Evolutionary conservation across 2,329 filamentous ascomycete genomes (phyloP).

Genomic region (Leptographium lundbergii): DNA sequence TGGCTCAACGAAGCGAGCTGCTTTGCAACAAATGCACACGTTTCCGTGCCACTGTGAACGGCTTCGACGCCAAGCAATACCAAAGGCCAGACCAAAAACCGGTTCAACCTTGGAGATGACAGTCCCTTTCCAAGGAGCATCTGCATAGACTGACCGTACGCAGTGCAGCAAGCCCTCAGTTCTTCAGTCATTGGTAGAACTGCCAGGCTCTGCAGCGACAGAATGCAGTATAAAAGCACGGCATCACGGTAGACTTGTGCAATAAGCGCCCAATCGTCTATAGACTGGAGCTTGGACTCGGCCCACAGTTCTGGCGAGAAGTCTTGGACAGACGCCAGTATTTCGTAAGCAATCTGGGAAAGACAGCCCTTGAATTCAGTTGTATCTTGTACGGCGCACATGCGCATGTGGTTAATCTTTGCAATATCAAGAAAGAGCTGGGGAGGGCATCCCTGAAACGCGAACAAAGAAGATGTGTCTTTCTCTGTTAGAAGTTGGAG

Average conservation of each 20-base stretch:
- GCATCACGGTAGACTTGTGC: too few species aligned
- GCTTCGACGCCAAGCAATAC: neutral
- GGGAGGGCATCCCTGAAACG: neutral
- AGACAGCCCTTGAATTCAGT: too few species aligned
- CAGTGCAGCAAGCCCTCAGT: neutral
- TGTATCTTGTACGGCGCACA: too few species aligned
- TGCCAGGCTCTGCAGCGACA: neutral
- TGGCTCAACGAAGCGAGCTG: neutral
- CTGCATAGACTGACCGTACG: neutral
- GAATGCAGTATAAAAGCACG: too few species aligned
- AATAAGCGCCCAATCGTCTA: too few species aligned
- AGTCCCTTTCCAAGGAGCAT: neutral
- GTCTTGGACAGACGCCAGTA: too few species aligned
- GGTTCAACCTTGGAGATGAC: neutral
- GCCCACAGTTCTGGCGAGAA: too few species aligned
- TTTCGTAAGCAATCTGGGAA: too few species aligned
- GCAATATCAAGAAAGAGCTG: neutral
- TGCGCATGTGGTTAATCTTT: too few species aligned
- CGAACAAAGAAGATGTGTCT: too few species aligned
- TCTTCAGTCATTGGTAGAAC: neutral
- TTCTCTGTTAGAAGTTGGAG: too few species aligned
- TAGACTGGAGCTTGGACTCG: too few species aligned
- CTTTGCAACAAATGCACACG: neutral
- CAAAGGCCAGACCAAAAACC: neutral
- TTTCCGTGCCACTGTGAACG: neutral